Conservation (phyloP, 805 yeast genomes). For the Dipodascus albidus region DNA sequence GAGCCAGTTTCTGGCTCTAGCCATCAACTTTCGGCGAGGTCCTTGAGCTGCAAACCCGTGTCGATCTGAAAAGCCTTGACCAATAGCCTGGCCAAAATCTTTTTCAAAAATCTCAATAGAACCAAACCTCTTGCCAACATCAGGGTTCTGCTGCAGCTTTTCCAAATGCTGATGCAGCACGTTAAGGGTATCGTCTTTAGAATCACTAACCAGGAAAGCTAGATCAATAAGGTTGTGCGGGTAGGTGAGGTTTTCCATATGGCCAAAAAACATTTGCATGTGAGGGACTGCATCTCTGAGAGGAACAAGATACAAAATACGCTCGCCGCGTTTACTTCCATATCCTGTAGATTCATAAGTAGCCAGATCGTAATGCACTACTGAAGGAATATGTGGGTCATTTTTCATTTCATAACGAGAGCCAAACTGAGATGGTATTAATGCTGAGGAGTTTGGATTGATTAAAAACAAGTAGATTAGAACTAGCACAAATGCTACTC, state of each 20-base stretch:
- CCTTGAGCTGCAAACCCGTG: constrained; percentile 97
- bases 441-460: background rate
- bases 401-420: constrained; percentile 9
- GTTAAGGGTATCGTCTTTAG: constrained; percentile 78
- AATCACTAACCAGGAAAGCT: constrained; percentile 82
- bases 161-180: constrained; percentile 45
- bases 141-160: constrained; percentile 54
- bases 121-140: constrained; percentile 58
- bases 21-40: constrained; percentile 90
- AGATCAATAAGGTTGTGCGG: constrained; percentile 79
- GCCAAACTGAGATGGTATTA: constrained; percentile 1
- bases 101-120: constrained; percentile 74
- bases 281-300: constrained; percentile 86
- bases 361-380: constrained; percentile 63
- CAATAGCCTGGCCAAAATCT: constrained; percentile 87
- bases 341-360: constrained; percentile 52
- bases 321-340: constrained; percentile 73
- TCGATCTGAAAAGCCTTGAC: constrained; percentile 86
- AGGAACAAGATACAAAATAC: constrained; percentile 80
- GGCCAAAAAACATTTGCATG: constrained; percentile 79
- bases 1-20: constrained; percentile 90
- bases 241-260: constrained; percentile 68
- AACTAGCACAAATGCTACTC: background rate
- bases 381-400: constrained; percentile 26
- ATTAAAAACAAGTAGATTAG: background rate